phyloP scores from a whole-genome alignment of 208 protist species.

The Leishmania martiniquensis region DNA sequence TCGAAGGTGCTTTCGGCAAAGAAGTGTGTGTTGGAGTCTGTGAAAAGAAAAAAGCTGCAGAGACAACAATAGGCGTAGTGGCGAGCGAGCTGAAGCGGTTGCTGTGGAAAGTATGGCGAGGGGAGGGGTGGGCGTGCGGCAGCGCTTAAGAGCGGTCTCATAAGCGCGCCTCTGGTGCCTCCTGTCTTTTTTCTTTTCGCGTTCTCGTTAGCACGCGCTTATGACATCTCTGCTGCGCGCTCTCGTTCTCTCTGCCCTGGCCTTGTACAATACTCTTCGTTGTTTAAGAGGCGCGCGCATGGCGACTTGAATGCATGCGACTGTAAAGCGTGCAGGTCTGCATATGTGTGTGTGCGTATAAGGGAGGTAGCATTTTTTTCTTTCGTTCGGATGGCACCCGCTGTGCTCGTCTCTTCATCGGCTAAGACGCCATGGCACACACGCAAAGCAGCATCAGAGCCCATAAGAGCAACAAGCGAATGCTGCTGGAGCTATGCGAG shows the following conservation, averaged over 20 bases:
- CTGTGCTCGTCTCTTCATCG: not conserved
- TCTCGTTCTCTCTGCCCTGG: not conserved
- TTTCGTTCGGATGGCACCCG: too few relatives aligned
- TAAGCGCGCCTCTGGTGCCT: not conserved
- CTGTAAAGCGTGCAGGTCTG: not conserved
- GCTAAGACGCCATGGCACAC: not conserved
- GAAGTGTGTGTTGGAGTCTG: not conserved
- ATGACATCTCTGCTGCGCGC: too few relatives aligned
- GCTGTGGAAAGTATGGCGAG: not conserved
- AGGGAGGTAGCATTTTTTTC: too few relatives aligned
- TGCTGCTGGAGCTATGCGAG: too few relatives aligned
- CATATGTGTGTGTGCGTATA: not conserved
- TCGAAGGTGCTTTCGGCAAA: not conserved
- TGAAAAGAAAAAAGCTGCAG: conserved; percentile 5
- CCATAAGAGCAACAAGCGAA: too few relatives aligned
- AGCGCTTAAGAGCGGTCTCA: not conserved
- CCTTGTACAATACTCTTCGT: not conserved
- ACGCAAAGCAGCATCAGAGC: too few relatives aligned
- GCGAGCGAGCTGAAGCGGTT: not conserved
- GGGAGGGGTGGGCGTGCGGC: not conserved
- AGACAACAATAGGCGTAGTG: not conserved
- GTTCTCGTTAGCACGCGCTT: too few relatives aligned
- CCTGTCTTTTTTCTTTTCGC: conserved; percentile 13
- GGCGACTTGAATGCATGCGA: not conserved
- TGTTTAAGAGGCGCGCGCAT: not conserved